These are phyloP conservation scores for Skeletonema marinoi DNA, from an alignment of 108 stramenopile genomes.

Conservation along the genomic window DNA sequence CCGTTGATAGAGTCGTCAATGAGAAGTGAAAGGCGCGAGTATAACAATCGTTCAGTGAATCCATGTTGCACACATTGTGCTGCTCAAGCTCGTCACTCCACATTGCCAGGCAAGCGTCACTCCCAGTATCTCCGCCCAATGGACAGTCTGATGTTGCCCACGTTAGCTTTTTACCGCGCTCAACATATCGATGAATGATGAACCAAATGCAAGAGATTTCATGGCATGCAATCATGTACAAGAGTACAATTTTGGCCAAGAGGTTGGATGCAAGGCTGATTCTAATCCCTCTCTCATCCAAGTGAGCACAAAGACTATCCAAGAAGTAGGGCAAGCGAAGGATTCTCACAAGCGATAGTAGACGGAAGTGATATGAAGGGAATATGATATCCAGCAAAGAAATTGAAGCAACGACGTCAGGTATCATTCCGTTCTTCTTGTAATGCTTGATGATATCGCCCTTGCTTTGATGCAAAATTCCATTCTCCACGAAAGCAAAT, in stretches of 20 bases:
- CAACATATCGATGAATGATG: slow-evolving; percentile 63
- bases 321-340: slow-evolving; percentile 39
- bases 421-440: slow-evolving; percentile 28
- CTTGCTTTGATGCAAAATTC: slow-evolving; percentile 18
- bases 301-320: slow-evolving; percentile 19
- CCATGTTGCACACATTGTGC: slow-evolving; percentile 59
- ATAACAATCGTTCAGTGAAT: slow-evolving; percentile 47
- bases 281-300: slow-evolving; percentile 35
- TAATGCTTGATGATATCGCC: slow-evolving; percentile 29
- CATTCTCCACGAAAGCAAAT: slow-evolving; percentile 45
- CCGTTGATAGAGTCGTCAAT: slow-evolving; percentile 35
- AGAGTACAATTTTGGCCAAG: slow-evolving; percentile 29
- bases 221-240: slow-evolving; percentile 55
- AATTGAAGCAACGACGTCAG: slow-evolving; percentile 36
- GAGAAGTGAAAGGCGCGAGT: slow-evolving; percentile 50
- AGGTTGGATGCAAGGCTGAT: slow-evolving; percentile 37
- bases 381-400: slow-evolving; percentile 20
- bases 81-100: slow-evolving; percentile 34
- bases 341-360: slow-evolving; percentile 40
- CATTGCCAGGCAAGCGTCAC: slow-evolving; percentile 30
- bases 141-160: slow-evolving; percentile 67
- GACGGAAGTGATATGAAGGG: slow-evolving; percentile 12
- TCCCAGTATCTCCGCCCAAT: slow-evolving; percentile 20
- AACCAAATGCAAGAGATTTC: slow-evolving; percentile 66
- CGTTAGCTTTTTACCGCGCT: slow-evolving; percentile 33